These are phyloP conservation scores for Euphorbia peplus DNA, from an alignment of 345 rosid genomes.

Conservation along the genomic window DNA sequence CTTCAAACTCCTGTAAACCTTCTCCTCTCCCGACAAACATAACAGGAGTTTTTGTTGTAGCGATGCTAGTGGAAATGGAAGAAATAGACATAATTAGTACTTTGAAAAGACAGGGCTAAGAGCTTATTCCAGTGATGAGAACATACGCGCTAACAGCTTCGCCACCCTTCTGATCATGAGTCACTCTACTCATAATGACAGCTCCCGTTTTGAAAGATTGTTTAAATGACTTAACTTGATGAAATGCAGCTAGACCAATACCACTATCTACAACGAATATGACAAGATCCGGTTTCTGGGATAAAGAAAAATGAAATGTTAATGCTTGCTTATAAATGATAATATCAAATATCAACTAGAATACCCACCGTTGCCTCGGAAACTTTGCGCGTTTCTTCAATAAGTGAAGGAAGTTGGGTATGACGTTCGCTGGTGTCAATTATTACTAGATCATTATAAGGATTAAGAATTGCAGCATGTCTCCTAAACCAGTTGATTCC, in stretches of 20 bases:
- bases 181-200: slow-evolving; percentile 91
- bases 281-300: slow-evolving; percentile 89
- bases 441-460: slow-evolving; percentile 71
- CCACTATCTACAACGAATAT: slow-evolving; percentile 94
- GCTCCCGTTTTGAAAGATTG: slow-evolving; percentile 87
- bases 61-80: slow-evolving; percentile 49
- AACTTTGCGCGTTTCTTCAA: slow-evolving; percentile 98
- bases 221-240: slow-evolving; percentile 90
- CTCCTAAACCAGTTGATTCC: slow-evolving; percentile 83
- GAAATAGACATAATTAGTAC: too few species aligned
- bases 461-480: slow-evolving; percentile 27
- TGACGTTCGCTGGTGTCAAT: slow-evolving; percentile 94
- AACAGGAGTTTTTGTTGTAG: slow-evolving; percentile 72
- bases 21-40: slow-evolving; percentile 90
- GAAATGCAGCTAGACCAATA: slow-evolving; percentile 91
- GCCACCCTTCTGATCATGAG: slow-evolving; percentile 96
- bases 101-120: too few species aligned
- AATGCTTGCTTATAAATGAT: neutral
- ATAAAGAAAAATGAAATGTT: slow-evolving; percentile 16
- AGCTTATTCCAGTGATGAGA: neutral
- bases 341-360: neutral
- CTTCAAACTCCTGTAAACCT: slow-evolving; percentile 84
- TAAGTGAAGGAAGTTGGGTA: slow-evolving; percentile 87
- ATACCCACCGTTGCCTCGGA: slow-evolving; percentile 76
- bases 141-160: slow-evolving; percentile 94